phyloP scores from a whole-genome alignment of 2,329 filamentous ascomycete species.

The Lecanicillium sp. region DNA sequence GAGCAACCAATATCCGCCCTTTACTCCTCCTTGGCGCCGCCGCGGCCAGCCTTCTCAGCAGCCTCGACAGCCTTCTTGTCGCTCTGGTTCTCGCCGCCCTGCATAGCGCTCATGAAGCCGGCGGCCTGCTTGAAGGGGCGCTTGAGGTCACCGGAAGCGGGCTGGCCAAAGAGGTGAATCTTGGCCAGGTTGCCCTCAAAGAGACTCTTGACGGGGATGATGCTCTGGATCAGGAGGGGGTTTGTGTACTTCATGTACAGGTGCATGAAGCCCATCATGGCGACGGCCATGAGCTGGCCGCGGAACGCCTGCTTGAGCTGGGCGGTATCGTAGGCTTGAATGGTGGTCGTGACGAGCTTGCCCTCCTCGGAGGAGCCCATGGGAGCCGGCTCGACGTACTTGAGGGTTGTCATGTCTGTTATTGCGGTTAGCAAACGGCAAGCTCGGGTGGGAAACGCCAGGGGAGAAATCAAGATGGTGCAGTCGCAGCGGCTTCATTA shows the following conservation, averaged over 20 bases:
- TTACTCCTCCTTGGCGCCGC: conserved; percentile 66
- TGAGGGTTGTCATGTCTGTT: conserved; percentile 88
- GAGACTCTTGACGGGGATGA: conserved; percentile 93
- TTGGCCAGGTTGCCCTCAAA: conserved; percentile 95
- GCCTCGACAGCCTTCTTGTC: conserved; percentile 84
- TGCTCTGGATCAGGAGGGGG: conserved; percentile 95
- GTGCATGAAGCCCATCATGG: conserved; percentile 99
- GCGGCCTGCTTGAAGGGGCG: conserved; percentile 84
- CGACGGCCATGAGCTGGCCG: conserved; percentile 88
- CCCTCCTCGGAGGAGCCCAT: conserved; percentile 92
- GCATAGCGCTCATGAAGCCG: conserved; percentile 75
- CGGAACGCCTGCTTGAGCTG: conserved; percentile 84
- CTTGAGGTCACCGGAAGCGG: conserved; percentile 85
- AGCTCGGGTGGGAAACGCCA: too few species aligned
- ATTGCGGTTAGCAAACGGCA: too few species aligned
- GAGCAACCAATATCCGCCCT: conserved; percentile 3
- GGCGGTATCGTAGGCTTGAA: conserved; percentile 85
- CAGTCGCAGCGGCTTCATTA: too few species aligned
- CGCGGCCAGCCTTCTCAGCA: conserved; percentile 65
- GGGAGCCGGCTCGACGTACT: conserved; percentile 93
- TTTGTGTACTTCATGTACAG: conserved; percentile 99
- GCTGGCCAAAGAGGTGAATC: conserved; percentile 83
- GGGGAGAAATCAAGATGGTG: too few species aligned
- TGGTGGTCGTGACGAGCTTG: conserved; percentile 92
- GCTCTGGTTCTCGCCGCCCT: conserved; percentile 69